phyloP scores from a whole-genome alignment of 1,284 basidiomycete species.

The Trichosporon ovoides region DNA sequence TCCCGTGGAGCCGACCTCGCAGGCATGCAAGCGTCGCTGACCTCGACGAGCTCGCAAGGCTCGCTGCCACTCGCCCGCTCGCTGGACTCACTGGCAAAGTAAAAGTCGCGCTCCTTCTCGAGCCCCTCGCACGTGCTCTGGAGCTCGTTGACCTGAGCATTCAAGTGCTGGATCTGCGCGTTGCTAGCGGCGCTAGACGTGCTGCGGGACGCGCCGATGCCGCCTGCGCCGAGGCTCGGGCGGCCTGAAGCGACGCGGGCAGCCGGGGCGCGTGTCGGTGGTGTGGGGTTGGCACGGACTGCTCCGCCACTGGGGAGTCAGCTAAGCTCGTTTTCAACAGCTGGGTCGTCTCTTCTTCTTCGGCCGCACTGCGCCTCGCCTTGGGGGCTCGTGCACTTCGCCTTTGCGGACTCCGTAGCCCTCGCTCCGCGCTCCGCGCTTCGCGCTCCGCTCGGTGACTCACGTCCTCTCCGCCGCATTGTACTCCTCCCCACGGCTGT shows the following conservation, averaged over 20 bases:
- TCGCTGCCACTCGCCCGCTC: too few species aligned
- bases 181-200: conserved; percentile 27
- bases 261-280: conserved; percentile 3
- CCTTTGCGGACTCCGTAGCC: too few species aligned
- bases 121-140: conserved; percentile 75
- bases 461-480: conserved; percentile 64
- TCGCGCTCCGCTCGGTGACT: too few species aligned
- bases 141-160: conserved; percentile 73
- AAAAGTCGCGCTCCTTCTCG: conserved; percentile 95
- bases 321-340: neutral
- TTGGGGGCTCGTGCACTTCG: too few species aligned
- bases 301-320: neutral
- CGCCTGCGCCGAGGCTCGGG: conserved; percentile 10
- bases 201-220: conserved; percentile 9
- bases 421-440: too few species aligned
- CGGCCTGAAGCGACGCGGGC: conserved; percentile 20
- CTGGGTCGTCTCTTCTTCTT: too few species aligned
- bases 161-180: conserved; percentile 25
- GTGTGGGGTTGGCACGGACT: conserved; percentile 5
- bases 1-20: too few species aligned
- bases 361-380: too few species aligned
- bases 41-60: too few species aligned
- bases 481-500: conserved; percentile 83
- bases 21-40: too few species aligned
- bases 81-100: conserved; percentile 83